Evolutionary conservation across 164 flowering plant species (phyloP), one percentile per base, ranked within the genome.

Genomic region (Houttuynia cordata): DNA sequence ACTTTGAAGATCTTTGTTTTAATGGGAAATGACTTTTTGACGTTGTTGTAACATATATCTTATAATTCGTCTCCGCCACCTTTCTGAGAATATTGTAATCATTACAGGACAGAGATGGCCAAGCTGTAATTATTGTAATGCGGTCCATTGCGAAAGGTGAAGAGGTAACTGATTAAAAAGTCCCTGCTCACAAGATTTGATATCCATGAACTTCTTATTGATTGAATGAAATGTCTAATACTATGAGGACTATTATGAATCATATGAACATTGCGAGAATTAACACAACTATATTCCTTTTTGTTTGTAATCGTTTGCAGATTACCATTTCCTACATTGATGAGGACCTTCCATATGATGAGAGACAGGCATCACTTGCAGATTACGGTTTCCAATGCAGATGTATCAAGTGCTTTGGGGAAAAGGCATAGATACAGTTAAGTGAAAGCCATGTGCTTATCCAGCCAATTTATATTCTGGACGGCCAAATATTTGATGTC

Each of bases 71-170:
- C 9, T 12, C 12, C 14, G 12, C 13, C 17, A 17, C 14, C 49
- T 10, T 42, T 12, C 17, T 12, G 49, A 1, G 49, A 12, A 13
- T 14, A n/a, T n/a, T 54, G 47, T 42, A 64, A 37, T 55, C 21
- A 71, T 64, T 64, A 63, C 86, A 93, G 99, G 99, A 93, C 62
- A 78, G 76, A 62, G 97, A 93, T 72, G 99, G 99, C 56, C 99
- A 82, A 73, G 96, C 96, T 69, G 79, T 88, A 42, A 78, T 93
- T 61, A 62, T 88, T 65, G 87, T 96, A 23, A 61, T 71, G 0
- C 71, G 73, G 64, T 74, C 80, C 58, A 86, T 93, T 67, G 41
- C 24, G 39, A 77, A 70, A 63, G 95, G 88, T 63, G 92, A 93
- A 72, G 97, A 90, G 95, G 97, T 90, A 70, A 57, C 19, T 7